Base-by-base conservation (phyloP, 1,284 basidiomycete species). In the Moniliophthora roreri region DNA sequence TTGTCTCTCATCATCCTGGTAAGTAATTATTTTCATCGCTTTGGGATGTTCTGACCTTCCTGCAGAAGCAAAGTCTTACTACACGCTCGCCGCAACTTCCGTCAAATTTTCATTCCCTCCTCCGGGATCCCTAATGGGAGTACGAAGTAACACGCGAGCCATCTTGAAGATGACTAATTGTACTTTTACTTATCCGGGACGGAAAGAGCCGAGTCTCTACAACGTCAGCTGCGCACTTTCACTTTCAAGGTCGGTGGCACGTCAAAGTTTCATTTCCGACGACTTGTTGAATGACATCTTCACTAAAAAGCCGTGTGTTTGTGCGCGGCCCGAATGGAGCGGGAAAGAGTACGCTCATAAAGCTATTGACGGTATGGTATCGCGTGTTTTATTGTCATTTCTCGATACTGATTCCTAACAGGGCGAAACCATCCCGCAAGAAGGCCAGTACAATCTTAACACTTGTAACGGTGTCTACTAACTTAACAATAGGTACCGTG, bases 51-150 rank as follows among this genome's bases (percentile, higher is more conserved):
- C n/a, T n/a, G n/a, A n/a, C n/a, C n/a, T n/a, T n/a, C n/a, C n/a
- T n/a, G n/a, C n/a, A 9, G 91, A 95, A 66, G 97, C 95, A 50
- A 94, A 91, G 76, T 94, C 94, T 8, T 99, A 98, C 81, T 98
- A 98, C 77, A 96, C 94, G 26, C 86, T 99, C 26, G 91, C 93
- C 13, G 95, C 95, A 2, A 95, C 93, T 51, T 89, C 92, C 53
- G 89, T 98, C 77, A 96, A 95, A 74, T 98, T 99, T 77, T 77
- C 91, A 34, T 99, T 99, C 84, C 96, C 96, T 44, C 84, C 95
- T 32, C 96, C 96, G 39, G 96, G 96, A 47, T 93, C 91, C 50
- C 81, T 99, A 58, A 95, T 98, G 91, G 96, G 97, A 59, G 95
- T 99, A 53, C 85, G 96, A 62, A 97, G 95, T 67, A 95, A 91